Percentiles rank a stretch among this genome's conserved stretches.
Evolutionary conservation across 495 filamentous ascomycete species (phyloP).

Genomic region (Penicillium herquei): DNA sequence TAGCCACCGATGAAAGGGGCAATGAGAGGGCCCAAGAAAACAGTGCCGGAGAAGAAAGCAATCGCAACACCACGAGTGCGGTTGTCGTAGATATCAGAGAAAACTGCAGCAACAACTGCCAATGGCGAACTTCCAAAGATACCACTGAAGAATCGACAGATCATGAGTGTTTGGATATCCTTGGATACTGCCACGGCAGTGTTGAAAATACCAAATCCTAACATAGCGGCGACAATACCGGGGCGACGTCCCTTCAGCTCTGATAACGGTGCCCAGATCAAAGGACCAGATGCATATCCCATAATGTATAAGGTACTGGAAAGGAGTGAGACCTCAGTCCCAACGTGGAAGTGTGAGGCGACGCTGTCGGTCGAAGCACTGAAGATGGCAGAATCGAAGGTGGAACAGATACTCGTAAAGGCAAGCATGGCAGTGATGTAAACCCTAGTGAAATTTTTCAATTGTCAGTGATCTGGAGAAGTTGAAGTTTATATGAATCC

Average conservation of each 20-base stretch:
- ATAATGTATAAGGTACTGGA: conserved; percentile 58
- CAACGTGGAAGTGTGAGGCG: conserved; percentile 46
- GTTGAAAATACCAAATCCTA: conserved; percentile 53
- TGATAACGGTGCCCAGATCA: conserved; percentile 65
- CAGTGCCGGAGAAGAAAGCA: conserved; percentile 78
- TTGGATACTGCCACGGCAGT: conserved; percentile 60
- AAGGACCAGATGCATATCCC: conserved; percentile 59
- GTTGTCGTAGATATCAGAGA: conserved; percentile 87
- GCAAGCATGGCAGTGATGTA: conserved; percentile 34
- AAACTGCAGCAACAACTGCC: conserved; percentile 83
- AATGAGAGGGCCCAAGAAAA: conserved; percentile 79
- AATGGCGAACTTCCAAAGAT: conserved; percentile 69
- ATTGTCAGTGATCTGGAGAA: neutral
- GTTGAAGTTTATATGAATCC: too few relatives aligned
- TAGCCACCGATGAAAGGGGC: conserved; percentile 89
- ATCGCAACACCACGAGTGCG: conserved; percentile 63
- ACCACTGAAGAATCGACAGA: conserved; percentile 67
- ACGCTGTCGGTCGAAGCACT: conserved; percentile 21
- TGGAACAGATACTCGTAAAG: conserved; percentile 40
- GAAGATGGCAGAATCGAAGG: conserved; percentile 39
- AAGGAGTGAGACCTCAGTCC: conserved; percentile 50
- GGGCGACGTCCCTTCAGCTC: conserved; percentile 59
- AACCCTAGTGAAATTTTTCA: conserved; percentile 8
- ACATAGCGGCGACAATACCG: conserved; percentile 55
- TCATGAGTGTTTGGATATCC: conserved; percentile 55